Evolutionary conservation across 2,329 filamentous ascomycete species (phyloP), one percentile per base, ranked within the genome.

Genomic region (Fulvia fulva): DNA sequence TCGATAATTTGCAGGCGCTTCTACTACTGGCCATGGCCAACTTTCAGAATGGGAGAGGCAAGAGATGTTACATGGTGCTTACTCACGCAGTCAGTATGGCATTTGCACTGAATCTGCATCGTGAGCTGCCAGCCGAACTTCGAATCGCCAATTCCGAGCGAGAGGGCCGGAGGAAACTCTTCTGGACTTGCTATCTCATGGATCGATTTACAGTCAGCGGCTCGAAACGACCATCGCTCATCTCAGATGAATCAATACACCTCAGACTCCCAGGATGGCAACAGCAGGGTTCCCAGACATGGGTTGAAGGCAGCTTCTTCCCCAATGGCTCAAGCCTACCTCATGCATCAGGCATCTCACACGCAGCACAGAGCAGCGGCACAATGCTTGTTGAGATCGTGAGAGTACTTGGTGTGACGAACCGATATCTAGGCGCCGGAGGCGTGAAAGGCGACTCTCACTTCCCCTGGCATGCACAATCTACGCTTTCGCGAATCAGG

Each of bases 401-500:
- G 26, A 86, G 90, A 32, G 90, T 95, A 47, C 80, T 96, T 6
- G 90, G 91, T 32, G 87, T 87, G 59, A 93, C 90, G 1, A 94
- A 92, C 68, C 83, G 87, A 59, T 96, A 96, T 72, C 80, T 95
- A 51, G 89, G 90, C 8, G 88, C 89, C 1, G 91, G 90, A 6
- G 91, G 91, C 32, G 89, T 94, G 56, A 94, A 93, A 74, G 90
- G 90, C 28, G 90, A 95, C 70, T 91, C 90, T 0, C 90, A 95
- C 72, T 95, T 95, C 64, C 91, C 91, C 9, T 96, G 91, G 91
- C 90, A 95, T 70, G 86, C 89, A 1, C 80, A 92, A 21, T 95
- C 91, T 5, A 92, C 88, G 60, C 79, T 95, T 1, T 94, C 90
- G 53, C 91, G 91, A 70, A 94, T 96, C 63, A 83, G 90, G 28